phyloP scores from a whole-genome alignment of 2,329 filamentous ascomycete species.

The Tolypocladium tundrense region DNA sequence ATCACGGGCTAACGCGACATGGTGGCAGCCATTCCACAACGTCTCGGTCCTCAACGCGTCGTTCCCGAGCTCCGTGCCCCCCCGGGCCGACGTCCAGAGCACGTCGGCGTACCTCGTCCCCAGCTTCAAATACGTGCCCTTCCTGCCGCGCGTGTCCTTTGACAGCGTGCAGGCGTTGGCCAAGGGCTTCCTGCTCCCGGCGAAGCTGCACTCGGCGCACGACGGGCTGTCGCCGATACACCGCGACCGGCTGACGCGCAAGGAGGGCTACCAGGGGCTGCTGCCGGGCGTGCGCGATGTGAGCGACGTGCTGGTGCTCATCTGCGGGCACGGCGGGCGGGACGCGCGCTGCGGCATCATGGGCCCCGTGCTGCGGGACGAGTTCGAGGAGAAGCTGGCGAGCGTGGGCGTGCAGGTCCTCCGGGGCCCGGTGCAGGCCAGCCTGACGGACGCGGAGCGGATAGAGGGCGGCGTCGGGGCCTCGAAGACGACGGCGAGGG shows the following conservation, averaged over 20 bases:
- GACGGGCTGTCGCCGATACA: conserved; percentile 48
- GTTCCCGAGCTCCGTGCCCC: conserved; percentile 48
- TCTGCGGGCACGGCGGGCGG: conserved; percentile 78
- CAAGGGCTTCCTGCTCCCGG: conserved; percentile 56
- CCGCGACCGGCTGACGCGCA: conserved; percentile 39
- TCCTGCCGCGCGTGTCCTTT: conserved; percentile 52
- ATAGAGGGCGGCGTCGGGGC: conserved; percentile 9
- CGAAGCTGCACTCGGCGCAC: conserved; percentile 51
- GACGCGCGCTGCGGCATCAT: conserved; percentile 75
- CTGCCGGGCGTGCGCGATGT: conserved; percentile 51
- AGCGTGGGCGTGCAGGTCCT: conserved; percentile 38
- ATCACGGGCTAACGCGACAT: neutral
- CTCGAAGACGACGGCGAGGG: conserved; percentile 35
- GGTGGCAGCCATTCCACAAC: conserved; percentile 67
- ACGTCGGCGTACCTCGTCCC: conserved; percentile 70
- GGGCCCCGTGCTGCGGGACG: conserved; percentile 59
- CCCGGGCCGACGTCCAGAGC: conserved; percentile 33
- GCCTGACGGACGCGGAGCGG: conserved; percentile 3
- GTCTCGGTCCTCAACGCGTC: conserved; percentile 69
- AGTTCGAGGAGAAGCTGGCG: conserved; percentile 56
- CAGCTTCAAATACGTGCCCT: conserved; percentile 70
- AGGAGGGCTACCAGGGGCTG: conserved; percentile 38
- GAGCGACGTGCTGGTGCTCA: conserved; percentile 62
- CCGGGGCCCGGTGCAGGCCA: conserved; percentile 31
- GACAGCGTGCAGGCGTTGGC: conserved; percentile 47